Percentiles rank a stretch among this genome's conserved stretches.
phyloP scores from a whole-genome alignment of 2,329 filamentous ascomycete genomes.

The Parastagonospora avenae region DNA sequence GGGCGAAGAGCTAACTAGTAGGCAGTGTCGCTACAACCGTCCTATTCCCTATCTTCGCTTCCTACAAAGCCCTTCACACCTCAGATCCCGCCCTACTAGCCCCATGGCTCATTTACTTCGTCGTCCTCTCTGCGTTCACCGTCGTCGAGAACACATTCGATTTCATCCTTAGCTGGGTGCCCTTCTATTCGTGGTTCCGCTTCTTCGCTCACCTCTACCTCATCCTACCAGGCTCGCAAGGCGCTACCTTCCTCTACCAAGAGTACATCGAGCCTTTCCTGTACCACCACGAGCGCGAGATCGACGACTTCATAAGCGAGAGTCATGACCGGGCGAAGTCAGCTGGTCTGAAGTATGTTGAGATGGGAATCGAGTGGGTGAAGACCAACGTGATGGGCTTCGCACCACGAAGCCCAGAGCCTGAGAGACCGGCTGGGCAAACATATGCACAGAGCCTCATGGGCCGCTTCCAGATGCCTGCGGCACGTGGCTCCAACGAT shows the following conservation, averaged over 20 bases:
- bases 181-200: constrained; percentile 92
- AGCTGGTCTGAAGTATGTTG: constrained; percentile 68
- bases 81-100: constrained; percentile 86
- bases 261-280: constrained; percentile 87
- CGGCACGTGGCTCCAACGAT: constrained; percentile 68
- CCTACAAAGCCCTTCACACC: constrained; percentile 96
- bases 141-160: constrained; percentile 85
- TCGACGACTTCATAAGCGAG: constrained; percentile 86
- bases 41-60: constrained; percentile 93
- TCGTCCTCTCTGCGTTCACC: constrained; percentile 81
- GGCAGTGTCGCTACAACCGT: constrained; percentile 68
- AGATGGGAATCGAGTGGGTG: constrained; percentile 58
- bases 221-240: constrained; percentile 96
- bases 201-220: constrained; percentile 89
- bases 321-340: constrained; percentile 78
- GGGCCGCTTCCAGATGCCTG: constrained; percentile 82
- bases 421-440: constrained; percentile 54
- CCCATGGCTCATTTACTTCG: constrained; percentile 99
- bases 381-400: constrained; percentile 81
- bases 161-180: constrained; percentile 88
- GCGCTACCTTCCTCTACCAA: constrained; percentile 84
- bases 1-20: constrained; percentile 18
- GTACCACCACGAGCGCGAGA: constrained; percentile 80
- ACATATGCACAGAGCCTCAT: constrained; percentile 81
- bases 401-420: constrained; percentile 56